Percentiles rank a stretch among this genome's conserved stretches.
Evolutionary conservation across 805 yeast genomes (phyloP).

Genomic region (Vanderwaltozyma yarrowii): DNA sequence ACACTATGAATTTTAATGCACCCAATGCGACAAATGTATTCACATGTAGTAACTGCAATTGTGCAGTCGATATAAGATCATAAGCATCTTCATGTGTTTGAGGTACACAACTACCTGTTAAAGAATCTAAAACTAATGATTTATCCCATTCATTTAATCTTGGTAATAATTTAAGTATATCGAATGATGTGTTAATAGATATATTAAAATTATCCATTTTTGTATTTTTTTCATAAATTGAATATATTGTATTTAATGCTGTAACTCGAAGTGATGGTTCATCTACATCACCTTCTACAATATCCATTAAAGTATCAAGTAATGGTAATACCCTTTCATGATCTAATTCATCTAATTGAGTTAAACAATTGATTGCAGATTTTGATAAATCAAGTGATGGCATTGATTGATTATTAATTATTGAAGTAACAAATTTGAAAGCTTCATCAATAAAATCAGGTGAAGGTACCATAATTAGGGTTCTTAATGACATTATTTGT

Average conservation of each 20-base stretch:
- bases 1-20: constrained; percentile 60
- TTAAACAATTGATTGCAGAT: constrained; percentile 59
- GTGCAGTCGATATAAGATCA: constrained; percentile 47
- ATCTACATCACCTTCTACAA: constrained; percentile 37
- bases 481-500: constrained; percentile 52
- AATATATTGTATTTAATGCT: constrained; percentile 57
- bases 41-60: constrained; percentile 69
- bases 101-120: constrained; percentile 59
- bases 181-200: constrained; percentile 32
- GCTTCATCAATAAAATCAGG: constrained; percentile 42
- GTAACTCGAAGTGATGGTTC: constrained; percentile 53
- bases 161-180: constrained; percentile 29
- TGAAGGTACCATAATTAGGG: constrained; percentile 50
- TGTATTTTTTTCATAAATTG: constrained; percentile 44
- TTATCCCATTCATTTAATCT: constrained; percentile 61
- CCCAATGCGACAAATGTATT: constrained; percentile 76
- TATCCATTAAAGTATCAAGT: constrained; percentile 26
- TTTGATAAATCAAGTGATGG: constrained; percentile 43
- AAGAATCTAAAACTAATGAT: constrained; percentile 50
- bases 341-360: constrained; percentile 52
- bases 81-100: constrained; percentile 55
- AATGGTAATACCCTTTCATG: constrained; percentile 38
- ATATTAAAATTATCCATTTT: constrained; percentile 25
- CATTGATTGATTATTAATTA: constrained; percentile 37
- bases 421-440: constrained; percentile 28